Evolutionary conservation across 2,329 filamentous ascomycete species (phyloP).

Genomic region (Clarireedia homoeocarpa): DNA sequence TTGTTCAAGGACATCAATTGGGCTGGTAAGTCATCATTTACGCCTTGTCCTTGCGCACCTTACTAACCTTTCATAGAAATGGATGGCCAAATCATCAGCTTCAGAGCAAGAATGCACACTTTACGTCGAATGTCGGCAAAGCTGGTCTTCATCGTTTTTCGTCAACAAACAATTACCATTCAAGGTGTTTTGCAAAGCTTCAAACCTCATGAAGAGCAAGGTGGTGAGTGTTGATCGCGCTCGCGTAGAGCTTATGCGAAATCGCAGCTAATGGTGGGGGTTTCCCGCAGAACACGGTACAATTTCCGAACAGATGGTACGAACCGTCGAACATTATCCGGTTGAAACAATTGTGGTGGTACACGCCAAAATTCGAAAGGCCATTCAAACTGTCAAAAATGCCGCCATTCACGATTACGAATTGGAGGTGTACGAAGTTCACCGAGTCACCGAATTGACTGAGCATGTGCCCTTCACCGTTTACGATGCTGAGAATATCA

Average conservation of each 20-base stretch:
- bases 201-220: conserved; percentile 13
- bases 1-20: conserved; percentile 28
- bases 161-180: conserved; percentile 74
- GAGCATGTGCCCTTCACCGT: conserved; percentile 62
- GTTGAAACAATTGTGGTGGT: conserved; percentile 73
- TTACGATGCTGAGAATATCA: conserved; percentile 58
- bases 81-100: conserved; percentile 32
- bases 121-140: conserved; percentile 74
- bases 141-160: conserved; percentile 77
- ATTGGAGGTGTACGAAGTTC: conserved; percentile 58
- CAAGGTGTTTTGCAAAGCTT: conserved; percentile 62
- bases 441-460: conserved; percentile 52
- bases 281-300: conserved; percentile 5
- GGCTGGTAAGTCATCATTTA: conserved; percentile 15
- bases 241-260: not conserved
- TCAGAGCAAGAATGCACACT: conserved; percentile 69
- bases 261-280: not conserved
- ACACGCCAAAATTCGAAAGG: conserved; percentile 63
- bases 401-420: conserved; percentile 71
- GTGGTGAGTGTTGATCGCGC: conserved; percentile 14
- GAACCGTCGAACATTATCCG: conserved; percentile 79
- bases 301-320: conserved; percentile 67
- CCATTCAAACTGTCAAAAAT: conserved; percentile 66
- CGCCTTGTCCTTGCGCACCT: not conserved
- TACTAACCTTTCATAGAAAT: conserved; percentile 16